Conservation (phyloP, 495 filamentous ascomycete species). For the Aspergillus funiculosus region DNA sequence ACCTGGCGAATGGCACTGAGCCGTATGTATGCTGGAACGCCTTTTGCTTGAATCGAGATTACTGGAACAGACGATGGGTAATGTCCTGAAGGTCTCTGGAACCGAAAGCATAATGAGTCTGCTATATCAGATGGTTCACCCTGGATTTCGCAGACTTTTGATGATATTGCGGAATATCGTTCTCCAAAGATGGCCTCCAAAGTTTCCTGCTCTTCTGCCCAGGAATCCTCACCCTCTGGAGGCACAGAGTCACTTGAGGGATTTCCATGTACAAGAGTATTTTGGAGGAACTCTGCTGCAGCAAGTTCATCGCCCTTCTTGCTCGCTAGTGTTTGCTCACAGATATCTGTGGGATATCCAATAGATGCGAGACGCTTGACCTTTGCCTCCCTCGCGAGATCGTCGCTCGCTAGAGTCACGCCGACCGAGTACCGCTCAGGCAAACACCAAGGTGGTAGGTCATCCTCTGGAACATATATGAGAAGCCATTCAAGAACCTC, state of each 20-base stretch:
- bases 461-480: conserved; percentile 94
- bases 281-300: conserved; percentile 73
- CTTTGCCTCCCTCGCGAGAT: conserved; percentile 69
- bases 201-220: conserved; percentile 78
- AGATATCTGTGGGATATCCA: conserved; percentile 81
- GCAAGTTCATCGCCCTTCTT: conserved; percentile 65
- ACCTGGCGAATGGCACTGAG: conserved; percentile 80
- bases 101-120: conserved; percentile 40
- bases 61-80: conserved; percentile 78
- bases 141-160: conserved; percentile 59
- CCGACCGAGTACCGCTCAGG: conserved; percentile 88
- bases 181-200: conserved; percentile 75
- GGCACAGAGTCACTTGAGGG: conserved; percentile 15
- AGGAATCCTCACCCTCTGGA: conserved; percentile 42
- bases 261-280: conserved; percentile 48
- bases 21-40: conserved; percentile 86
- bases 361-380: conserved; percentile 75
- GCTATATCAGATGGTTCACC: conserved; percentile 39
- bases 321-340: conserved; percentile 63
- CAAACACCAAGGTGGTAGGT: conserved; percentile 81
- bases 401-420: conserved; percentile 71
- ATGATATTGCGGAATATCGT: conserved; percentile 50
- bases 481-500: conserved; percentile 90
- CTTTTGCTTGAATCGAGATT: conserved; percentile 56
- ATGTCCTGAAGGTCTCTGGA: conserved; percentile 45